phyloP scores from a whole-genome alignment of 2,329 filamentous ascomycete genomes.

The Endoconidiophora laricicola region DNA sequence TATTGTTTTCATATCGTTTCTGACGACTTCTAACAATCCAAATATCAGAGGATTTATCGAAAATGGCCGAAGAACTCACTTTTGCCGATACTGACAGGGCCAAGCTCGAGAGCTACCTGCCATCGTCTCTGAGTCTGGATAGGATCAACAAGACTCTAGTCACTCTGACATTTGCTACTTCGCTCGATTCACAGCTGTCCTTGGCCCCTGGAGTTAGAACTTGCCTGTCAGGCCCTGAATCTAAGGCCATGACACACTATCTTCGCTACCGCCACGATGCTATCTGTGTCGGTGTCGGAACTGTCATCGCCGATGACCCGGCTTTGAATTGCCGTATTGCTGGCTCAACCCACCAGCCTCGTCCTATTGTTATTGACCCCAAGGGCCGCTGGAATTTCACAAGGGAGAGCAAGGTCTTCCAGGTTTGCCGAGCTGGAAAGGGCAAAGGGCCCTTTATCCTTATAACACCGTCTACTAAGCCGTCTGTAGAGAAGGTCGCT shows the following conservation, averaged over 20 bases:
- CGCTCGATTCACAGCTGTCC: conserved; percentile 67
- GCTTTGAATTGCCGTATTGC: conserved; percentile 66
- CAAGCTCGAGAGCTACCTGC: conserved; percentile 21
- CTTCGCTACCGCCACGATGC: conserved; percentile 68
- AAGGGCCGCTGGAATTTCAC: conserved; percentile 52
- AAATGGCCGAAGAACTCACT: conserved; percentile 21
- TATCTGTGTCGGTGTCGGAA: conserved; percentile 72
- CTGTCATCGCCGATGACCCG: conserved; percentile 71
- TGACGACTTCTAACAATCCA: background rate
- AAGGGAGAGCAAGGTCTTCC: conserved; percentile 45
- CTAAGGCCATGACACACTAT: conserved; percentile 88
- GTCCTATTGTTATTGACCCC: conserved; percentile 72
- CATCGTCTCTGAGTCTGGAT: conserved; percentile 12
- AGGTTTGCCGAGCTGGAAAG: conserved; percentile 42
- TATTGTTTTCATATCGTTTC: no score
- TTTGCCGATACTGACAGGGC: conserved; percentile 20
- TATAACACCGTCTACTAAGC: conserved; percentile 28
- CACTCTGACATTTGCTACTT: conserved; percentile 81
- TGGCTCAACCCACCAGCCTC: conserved; percentile 45
- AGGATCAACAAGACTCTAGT: conserved; percentile 28
- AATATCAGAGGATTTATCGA: background rate
- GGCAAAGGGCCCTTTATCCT: conserved; percentile 64
- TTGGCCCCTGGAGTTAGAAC: conserved; percentile 68
- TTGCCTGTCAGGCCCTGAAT: conserved; percentile 61
- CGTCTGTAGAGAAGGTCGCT: conserved; percentile 26